phyloP scores from a whole-genome alignment of 2,329 filamentous ascomycete genomes.

The Exophiala mesophila region DNA sequence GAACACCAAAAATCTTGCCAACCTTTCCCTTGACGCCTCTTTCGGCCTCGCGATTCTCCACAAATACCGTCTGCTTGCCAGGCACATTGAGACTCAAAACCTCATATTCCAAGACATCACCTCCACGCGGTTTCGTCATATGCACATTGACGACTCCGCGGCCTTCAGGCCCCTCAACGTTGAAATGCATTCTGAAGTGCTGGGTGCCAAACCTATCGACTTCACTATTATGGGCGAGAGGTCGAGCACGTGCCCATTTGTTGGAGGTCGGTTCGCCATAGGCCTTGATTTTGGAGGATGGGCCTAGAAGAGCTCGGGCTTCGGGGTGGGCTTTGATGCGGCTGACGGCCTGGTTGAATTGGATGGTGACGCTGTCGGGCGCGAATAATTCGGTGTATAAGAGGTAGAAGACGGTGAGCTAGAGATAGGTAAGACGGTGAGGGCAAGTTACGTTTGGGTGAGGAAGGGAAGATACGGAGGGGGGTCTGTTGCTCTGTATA shows the following conservation, averaged over 20 bases:
- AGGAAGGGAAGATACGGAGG: neutral
- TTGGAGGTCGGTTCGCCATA: conserved; percentile 76
- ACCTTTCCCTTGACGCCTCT: conserved; percentile 36
- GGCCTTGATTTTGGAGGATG: conserved; percentile 68
- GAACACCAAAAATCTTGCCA: conserved; percentile 49
- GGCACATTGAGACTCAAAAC: conserved; percentile 75
- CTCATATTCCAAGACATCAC: conserved; percentile 69
- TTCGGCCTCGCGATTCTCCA: conserved; percentile 42
- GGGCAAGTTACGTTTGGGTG: neutral
- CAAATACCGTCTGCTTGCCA: conserved; percentile 41
- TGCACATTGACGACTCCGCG: conserved; percentile 69
- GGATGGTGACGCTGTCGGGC: conserved; percentile 74
- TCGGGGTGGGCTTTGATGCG: conserved; percentile 67
- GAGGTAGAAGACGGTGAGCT: conserved; percentile 73
- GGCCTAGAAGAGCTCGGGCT: conserved; percentile 70
- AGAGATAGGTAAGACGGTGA: conserved; percentile 4
- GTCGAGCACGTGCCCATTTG: conserved; percentile 68
- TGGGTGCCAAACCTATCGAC: conserved; percentile 71
- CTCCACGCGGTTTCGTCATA: conserved; percentile 63
- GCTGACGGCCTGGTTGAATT: conserved; percentile 83
- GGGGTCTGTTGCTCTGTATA: neutral
- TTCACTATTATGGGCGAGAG: conserved; percentile 54
- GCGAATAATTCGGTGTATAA: conserved; percentile 80
- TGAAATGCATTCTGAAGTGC: conserved; percentile 80
- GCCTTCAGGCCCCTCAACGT: conserved; percentile 71